Conservation (phyloP, 768 basidiomycete species). For the Inosperma sp. region DNA sequence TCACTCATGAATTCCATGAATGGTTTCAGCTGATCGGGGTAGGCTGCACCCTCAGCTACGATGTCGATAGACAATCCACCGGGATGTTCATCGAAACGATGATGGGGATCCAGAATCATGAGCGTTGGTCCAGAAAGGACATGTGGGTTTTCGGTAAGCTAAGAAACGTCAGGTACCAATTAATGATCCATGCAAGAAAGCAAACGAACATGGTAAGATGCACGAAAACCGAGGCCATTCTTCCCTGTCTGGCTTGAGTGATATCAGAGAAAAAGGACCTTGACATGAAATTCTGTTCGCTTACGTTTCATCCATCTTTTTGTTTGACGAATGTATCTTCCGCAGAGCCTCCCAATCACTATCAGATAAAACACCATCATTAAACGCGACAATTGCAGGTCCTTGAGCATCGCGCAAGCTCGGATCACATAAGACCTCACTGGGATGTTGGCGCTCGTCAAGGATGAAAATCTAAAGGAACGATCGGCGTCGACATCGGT, state of each 20-base stretch:
- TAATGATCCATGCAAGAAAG: background rate
- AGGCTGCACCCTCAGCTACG: constrained; percentile 14
- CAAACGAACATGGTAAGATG: constrained; percentile 24
- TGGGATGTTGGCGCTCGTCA: constrained; percentile 28
- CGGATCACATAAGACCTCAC: constrained; percentile 21
- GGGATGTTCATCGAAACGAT: constrained; percentile 20
- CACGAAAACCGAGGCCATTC: constrained; percentile 25
- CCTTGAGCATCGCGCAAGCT: constrained; percentile 32
- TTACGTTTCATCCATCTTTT: constrained; percentile 20
- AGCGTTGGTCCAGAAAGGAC: constrained; percentile 38
- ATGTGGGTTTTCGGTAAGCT: constrained; percentile 47
- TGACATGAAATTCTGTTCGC: background rate
- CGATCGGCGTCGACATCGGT: constrained; percentile 8
- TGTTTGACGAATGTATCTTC: constrained; percentile 33
- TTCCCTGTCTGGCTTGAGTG: constrained; percentile 26
- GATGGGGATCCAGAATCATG: constrained; percentile 41
- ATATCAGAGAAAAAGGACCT: background rate
- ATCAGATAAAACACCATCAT: constrained; percentile 30
- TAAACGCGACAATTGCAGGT: constrained; percentile 36
- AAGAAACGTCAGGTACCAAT: background rate
- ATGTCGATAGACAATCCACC: constrained; percentile 30
- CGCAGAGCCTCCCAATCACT: constrained; percentile 37
- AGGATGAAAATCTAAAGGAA: constrained; percentile 26
- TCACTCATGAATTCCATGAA: constrained; percentile 13
- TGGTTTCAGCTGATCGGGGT: constrained; percentile 15